Conservation (phyloP, 1,139 yeast genomes). For the Pichia sp. region DNA sequence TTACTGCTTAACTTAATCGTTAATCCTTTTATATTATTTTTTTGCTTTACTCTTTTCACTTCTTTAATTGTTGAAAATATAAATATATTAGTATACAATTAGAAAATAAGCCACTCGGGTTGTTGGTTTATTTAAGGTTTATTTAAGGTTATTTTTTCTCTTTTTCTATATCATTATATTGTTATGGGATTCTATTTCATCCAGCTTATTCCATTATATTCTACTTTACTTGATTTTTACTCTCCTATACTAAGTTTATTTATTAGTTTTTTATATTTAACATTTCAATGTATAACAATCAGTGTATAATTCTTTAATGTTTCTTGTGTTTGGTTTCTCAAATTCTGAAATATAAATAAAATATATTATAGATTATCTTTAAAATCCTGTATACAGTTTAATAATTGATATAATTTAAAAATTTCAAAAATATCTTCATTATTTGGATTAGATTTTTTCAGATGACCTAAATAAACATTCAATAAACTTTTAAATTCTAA, state of each 20-base stretch:
- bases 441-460: slow-evolving; percentile 16
- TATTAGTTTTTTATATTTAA: not conserved
- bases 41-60: too few relatives aligned
- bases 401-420: slow-evolving; percentile 34
- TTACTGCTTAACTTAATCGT: not conserved
- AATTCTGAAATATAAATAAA: too few relatives aligned
- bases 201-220: not conserved
- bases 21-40: not conserved
- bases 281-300: too few relatives aligned
- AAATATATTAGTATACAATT: too few relatives aligned
- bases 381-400: slow-evolving; percentile 28
- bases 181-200: too few relatives aligned
- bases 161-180: too few relatives aligned
- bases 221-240: not conserved
- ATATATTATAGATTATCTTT: not conserved
- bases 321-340: too few relatives aligned
- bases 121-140: too few relatives aligned
- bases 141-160: too few relatives aligned
- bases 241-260: not conserved
- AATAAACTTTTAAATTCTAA: slow-evolving; percentile 44
- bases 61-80: too few relatives aligned
- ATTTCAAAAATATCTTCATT: slow-evolving; percentile 30
- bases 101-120: too few relatives aligned
- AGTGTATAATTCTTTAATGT: too few relatives aligned
- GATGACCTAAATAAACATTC: slow-evolving; percentile 30